Evolutionary conservation across 2,329 filamentous ascomycete species (phyloP), one percentile per base, ranked within the genome.

Genomic region (Emmonsiellopsis sp.): DNA sequence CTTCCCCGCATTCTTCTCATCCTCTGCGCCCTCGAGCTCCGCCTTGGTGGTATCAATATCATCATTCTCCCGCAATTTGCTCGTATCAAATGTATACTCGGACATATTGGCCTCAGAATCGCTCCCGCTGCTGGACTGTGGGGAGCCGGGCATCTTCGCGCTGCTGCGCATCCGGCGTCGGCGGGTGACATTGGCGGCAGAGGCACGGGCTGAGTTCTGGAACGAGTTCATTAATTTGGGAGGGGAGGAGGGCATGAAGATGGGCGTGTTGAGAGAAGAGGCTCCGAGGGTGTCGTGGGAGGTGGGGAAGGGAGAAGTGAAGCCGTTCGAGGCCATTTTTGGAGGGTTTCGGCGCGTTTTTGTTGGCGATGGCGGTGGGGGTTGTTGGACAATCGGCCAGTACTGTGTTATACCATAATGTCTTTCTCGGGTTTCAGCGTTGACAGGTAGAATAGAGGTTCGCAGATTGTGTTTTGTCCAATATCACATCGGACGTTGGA

Each of bases 221-320:
- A 42, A 49, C 3, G 46, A 51, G 15, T 50, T 51, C 47, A 47
- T 47, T 41, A 59, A 54, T 47, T 57, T 57, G 1, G 68, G 64
- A 34, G 69, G 69, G 1, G 69, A 70, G 0, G 69, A 69, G 20
- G 66, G 64, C 60, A 70, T 68, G 45, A 67, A 69, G 3, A 65
- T 58, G 11, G 70, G 68, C 3, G 65, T 71, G 10, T 62, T 65
- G 16, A 73, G 57, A 8, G 69, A 69, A 5, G 70, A 73, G 42
- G 69, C 63, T 42, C 70, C 70, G 53, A 73, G 65, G 6, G 69
- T 72, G 52, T 73, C 71, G 58, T 73, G 71, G 49, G 70, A 65
- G 6, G 68, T 71, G 16, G 63, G 67, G 46, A 69, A 70, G 1
- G 68, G 67, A 45, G 68, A 71, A 35, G 62, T 65, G 56, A 63